These are phyloP conservation scores for Acidomyces sp. DNA, from an alignment of 495 filamentous ascomycete genomes.

Conservation along the genomic window DNA sequence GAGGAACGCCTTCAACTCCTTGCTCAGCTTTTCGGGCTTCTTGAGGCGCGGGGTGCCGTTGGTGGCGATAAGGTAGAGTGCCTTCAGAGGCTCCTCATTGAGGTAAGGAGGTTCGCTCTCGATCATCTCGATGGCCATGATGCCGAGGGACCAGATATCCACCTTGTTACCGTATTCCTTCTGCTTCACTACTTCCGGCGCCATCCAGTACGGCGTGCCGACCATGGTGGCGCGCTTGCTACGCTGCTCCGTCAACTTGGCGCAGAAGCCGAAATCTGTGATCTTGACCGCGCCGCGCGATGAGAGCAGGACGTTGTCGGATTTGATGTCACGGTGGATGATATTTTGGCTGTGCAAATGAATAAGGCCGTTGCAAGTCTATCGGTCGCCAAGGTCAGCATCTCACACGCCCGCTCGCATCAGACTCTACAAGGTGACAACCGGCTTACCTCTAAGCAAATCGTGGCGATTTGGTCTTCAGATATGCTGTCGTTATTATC, in stretches of 20 bases:
- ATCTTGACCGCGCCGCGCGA: constrained; percentile 94
- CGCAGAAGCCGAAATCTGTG: constrained; percentile 98
- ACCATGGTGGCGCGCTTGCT: constrained; percentile 98
- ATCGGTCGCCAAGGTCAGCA: not conserved
- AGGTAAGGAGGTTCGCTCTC: constrained; percentile 95
- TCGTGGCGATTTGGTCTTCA: constrained; percentile 94
- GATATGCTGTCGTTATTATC: constrained; percentile 85
- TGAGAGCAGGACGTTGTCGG: constrained; percentile 92
- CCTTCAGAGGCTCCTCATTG: constrained; percentile 95
- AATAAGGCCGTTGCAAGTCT: constrained; percentile 92
- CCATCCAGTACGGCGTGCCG: constrained; percentile 99
- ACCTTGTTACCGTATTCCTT: constrained; percentile 98
- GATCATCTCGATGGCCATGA: constrained; percentile 99
- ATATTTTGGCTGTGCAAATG: constrained; percentile 92
- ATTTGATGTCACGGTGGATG: constrained; percentile 98
- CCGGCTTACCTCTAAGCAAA: constrained; percentile 73
- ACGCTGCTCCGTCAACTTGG: constrained; percentile 93
- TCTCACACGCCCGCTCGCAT: not conserved
- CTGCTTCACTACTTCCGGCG: constrained; percentile 96
- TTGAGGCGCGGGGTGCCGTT: constrained; percentile 94
- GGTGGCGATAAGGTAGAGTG: constrained; percentile 90
- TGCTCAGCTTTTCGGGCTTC: constrained; percentile 92
- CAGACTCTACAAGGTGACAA: not conserved
- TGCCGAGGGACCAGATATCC: constrained; percentile 96
- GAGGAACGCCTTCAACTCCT: constrained; percentile 91